Percentiles rank a stretch among this genome's conserved stretches.
These are phyloP conservation scores for Pseudozyma flocculosa DNA, from an alignment of 1,284 basidiomycete species.

Conservation along the genomic window DNA sequence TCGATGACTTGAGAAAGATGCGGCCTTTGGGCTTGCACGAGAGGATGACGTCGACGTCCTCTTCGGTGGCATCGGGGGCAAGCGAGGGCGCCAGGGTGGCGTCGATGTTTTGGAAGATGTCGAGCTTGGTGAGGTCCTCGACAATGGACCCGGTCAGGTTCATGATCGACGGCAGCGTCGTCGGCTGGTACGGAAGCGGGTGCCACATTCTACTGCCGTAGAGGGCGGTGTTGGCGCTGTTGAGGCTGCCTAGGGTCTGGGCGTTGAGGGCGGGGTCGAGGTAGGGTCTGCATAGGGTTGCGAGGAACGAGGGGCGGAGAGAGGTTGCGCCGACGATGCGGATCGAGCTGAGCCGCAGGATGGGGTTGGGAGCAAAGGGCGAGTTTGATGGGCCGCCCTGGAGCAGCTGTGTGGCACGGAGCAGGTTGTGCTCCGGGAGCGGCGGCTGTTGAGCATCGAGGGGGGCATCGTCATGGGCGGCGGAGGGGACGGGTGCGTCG, in stretches of 20 bases:
- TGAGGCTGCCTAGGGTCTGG: slow-evolving; percentile 42
- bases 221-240: slow-evolving; percentile 20
- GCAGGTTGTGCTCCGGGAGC: slow-evolving; percentile 35
- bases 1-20: slow-evolving; percentile 79
- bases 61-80: slow-evolving; percentile 65
- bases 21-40: slow-evolving; percentile 74
- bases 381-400: slow-evolving; percentile 11
- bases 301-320: slow-evolving; percentile 78
- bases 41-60: slow-evolving; percentile 84
- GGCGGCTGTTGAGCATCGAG: background rate
- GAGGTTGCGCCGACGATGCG: slow-evolving; percentile 70
- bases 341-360: slow-evolving; percentile 67
- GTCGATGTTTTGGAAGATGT: slow-evolving; percentile 73
- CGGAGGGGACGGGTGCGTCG: too few species aligned
- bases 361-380: slow-evolving; percentile 28
- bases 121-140: slow-evolving; percentile 72
- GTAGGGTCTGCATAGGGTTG: slow-evolving; percentile 72
- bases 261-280: slow-evolving; percentile 52
- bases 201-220: slow-evolving; percentile 53
- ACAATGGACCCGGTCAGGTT: slow-evolving; percentile 70
- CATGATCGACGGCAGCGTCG: slow-evolving; percentile 58
- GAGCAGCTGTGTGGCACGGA: slow-evolving; percentile 32
- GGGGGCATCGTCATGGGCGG: background rate
- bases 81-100: slow-evolving; percentile 70
- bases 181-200: slow-evolving; percentile 42